Conservation (phyloP, 176 grass and related monocot species). For the Canna indica region DNA sequence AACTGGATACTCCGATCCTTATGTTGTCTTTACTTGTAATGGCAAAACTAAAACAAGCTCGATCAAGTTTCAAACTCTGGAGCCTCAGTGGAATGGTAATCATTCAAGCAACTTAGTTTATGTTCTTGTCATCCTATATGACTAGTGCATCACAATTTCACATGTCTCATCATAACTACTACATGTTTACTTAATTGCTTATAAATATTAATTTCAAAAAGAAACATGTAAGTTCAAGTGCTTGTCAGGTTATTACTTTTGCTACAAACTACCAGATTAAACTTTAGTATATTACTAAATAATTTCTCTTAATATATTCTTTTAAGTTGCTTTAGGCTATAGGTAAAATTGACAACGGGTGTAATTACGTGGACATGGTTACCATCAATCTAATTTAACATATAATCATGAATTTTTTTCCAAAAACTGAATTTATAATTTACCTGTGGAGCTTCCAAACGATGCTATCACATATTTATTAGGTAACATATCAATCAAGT, state of each 20-base stretch:
- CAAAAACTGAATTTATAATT: no score
- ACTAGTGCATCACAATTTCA: not conserved
- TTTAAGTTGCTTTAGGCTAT: no score
- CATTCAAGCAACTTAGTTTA: not conserved
- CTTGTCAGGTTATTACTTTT: not conserved
- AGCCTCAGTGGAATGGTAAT: slow-evolving; percentile 58
- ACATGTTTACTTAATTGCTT: not conserved
- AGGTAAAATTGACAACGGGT: no score
- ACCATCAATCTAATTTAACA: no score
- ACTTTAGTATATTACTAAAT: no score
- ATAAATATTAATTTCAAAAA: not conserved
- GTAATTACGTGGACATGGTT: no score
- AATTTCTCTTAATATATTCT: no score
- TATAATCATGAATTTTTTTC: no score
- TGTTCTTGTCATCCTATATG: not conserved
- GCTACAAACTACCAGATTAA: not conserved
- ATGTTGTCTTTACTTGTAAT: slow-evolving; percentile 56
- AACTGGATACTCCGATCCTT: slow-evolving; percentile 51
- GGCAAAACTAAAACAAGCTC: slow-evolving; percentile 65
- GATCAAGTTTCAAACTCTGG: slow-evolving; percentile 44
- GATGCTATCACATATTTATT: no score
- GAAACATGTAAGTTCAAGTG: not conserved
- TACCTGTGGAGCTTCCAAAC: no score
- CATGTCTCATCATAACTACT: not conserved
- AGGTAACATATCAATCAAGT: no score